Evolutionary conservation across 169 alveolate species (phyloP).

Genomic region (Plasmodium malariae): DNA sequence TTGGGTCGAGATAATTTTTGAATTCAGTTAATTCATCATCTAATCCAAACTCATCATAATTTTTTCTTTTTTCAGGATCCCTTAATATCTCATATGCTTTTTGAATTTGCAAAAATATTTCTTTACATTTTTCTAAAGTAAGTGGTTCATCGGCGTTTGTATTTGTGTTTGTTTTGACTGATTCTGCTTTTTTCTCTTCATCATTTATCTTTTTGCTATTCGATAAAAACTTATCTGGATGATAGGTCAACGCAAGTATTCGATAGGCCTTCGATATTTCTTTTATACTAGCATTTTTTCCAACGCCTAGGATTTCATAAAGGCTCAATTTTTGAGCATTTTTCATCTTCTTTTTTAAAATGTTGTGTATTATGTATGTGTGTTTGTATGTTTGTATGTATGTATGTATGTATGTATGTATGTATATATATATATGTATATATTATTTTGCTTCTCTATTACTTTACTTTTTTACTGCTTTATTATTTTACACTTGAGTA

Average conservation of each 20-base stretch:
- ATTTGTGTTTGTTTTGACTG: not conserved
- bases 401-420: not conserved
- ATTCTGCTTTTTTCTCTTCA: not conserved
- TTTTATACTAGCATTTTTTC: constrained; percentile 83
- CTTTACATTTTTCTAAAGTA: constrained; percentile 78
- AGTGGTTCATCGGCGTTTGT: not conserved
- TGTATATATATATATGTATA: constrained; percentile 3
- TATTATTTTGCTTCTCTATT: too few species aligned
- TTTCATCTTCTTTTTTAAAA: constrained; percentile 16
- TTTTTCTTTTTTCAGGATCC: constrained; percentile 80
- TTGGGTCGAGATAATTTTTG: constrained; percentile 43
- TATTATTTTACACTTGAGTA: not conserved
- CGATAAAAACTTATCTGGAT: constrained; percentile 93
- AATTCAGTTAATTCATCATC: constrained; percentile 25
- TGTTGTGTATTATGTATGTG: not conserved
- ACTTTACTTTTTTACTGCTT: too few species aligned
- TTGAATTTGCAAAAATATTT: constrained; percentile 82
- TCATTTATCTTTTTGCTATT: constrained; percentile 46
- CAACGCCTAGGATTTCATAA: constrained; percentile 86
- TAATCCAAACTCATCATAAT: constrained; percentile 82
- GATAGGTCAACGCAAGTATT: constrained; percentile 91
- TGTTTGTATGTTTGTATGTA: not conserved
- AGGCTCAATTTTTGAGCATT: constrained; percentile 74
- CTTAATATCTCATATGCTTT: constrained; percentile 85
- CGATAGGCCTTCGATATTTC: constrained; percentile 94